phyloP scores from a whole-genome alignment of 2,329 filamentous ascomycete genomes.

The Ceratocystis papillata region DNA sequence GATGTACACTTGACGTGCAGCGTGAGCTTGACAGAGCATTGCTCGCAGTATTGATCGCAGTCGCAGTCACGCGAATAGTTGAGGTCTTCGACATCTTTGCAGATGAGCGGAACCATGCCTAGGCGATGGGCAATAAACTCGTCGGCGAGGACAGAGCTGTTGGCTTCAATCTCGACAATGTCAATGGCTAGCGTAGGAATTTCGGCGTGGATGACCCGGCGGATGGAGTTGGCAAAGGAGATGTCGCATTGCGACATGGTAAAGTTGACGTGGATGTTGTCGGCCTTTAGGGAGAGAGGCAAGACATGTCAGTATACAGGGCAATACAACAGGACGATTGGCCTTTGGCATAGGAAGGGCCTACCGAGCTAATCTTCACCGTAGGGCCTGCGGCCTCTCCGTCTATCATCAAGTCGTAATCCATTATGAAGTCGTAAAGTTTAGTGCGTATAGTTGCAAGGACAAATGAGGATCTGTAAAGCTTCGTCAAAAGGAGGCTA shows the following conservation, averaged over 20 bases:
- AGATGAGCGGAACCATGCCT: conserved; percentile 77
- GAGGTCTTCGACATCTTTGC: conserved; percentile 70
- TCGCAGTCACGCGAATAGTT: conserved; percentile 89
- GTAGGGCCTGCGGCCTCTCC: conserved; percentile 46
- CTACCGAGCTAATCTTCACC: conserved; percentile 51
- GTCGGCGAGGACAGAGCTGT: conserved; percentile 91
- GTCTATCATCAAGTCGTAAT: conserved; percentile 53
- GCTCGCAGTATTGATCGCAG: conserved; percentile 88
- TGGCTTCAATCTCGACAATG: conserved; percentile 80
- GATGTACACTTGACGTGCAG: conserved; percentile 77
- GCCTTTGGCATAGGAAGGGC: conserved; percentile 24
- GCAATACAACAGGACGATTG: not conserved
- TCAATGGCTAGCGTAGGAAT: conserved; percentile 93
- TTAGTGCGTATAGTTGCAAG: not conserved
- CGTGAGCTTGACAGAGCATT: conserved; percentile 74
- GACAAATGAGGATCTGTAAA: conserved; percentile 12
- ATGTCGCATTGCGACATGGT: conserved; percentile 82
- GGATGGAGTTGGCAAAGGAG: conserved; percentile 83
- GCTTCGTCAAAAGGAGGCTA: not conserved
- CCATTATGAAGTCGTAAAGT: conserved; percentile 34
- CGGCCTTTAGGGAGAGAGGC: conserved; percentile 46
- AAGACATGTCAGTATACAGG: not conserved
- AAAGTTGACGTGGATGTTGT: conserved; percentile 75
- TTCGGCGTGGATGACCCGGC: conserved; percentile 83
- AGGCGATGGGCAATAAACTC: conserved; percentile 92